Evolutionary conservation across 345 rosid genomes (phyloP).

Genomic region (Psidium friedrichsthalianum): DNA sequence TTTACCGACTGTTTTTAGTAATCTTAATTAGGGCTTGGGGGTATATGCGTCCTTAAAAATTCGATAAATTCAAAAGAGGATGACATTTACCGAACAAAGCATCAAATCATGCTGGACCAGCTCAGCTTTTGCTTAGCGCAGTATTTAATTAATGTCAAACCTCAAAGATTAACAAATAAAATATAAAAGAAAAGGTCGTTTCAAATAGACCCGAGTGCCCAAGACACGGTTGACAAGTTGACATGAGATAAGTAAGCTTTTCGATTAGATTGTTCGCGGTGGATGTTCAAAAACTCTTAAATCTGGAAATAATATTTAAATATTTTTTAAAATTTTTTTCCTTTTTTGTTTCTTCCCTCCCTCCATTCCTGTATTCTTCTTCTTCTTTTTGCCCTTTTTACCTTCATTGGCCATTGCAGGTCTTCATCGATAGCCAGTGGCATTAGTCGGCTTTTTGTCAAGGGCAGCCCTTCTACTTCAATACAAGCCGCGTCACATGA

Average conservation of each 20-base stretch:
- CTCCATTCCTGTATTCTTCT: too few relatives aligned
- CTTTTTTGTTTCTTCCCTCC: too few relatives aligned
- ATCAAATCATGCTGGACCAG: conserved; percentile 87
- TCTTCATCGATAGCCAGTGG: too few relatives aligned
- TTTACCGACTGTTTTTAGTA: background rate
- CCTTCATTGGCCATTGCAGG: too few relatives aligned
- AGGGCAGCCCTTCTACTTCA: too few relatives aligned
- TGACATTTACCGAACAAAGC: conserved; percentile 21
- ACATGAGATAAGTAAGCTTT: background rate
- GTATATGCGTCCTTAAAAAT: background rate
- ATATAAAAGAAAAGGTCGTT: background rate
- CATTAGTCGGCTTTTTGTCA: too few relatives aligned
- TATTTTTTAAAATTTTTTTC: too few relatives aligned
- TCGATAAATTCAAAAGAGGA: background rate
- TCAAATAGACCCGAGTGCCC: background rate
- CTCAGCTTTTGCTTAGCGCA: background rate
- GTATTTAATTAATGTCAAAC: background rate
- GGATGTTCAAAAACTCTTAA: background rate
- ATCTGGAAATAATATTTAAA: too few relatives aligned
- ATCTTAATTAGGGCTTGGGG: background rate
- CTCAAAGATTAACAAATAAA: background rate
- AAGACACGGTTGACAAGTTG: too few relatives aligned
- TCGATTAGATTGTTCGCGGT: background rate
- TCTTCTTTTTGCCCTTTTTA: too few relatives aligned
- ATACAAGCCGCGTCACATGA: fast-evolving